Conservation (phyloP, 2,329 filamentous ascomycete species). For the Teratosphaeria epicoccoides region DNA sequence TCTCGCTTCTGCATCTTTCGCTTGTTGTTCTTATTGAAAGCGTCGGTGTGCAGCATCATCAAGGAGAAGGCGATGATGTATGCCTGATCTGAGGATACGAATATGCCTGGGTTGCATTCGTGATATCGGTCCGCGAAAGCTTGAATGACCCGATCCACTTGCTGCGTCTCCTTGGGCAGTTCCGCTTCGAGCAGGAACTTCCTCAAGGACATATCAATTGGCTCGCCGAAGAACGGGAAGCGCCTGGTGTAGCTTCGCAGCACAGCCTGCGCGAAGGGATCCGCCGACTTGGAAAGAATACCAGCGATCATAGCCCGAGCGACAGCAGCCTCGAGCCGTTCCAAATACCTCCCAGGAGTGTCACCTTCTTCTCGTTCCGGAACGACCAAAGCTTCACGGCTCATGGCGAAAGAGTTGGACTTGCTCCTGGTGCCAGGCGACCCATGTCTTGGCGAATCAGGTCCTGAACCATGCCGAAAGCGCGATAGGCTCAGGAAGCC, state of each 20-base stretch:
- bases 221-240: conserved; percentile 91
- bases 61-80: conserved; percentile 97
- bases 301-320: conserved; percentile 75
- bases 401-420: conserved; percentile 70
- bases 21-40: conserved; percentile 99
- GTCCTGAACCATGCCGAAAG: conserved; percentile 71
- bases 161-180: conserved; percentile 91
- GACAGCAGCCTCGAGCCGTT: conserved; percentile 68
- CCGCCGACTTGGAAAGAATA: conserved; percentile 73
- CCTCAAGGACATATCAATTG: conserved; percentile 93
- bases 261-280: conserved; percentile 72
- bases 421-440: conserved; percentile 69
- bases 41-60: conserved; percentile 90
- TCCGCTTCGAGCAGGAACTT: conserved; percentile 96
- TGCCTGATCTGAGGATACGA: conserved; percentile 81
- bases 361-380: conserved; percentile 79
- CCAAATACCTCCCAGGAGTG: conserved; percentile 78
- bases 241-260: conserved; percentile 90
- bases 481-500: conserved; percentile 71
- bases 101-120: conserved; percentile 96
- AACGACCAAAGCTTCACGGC: conserved; percentile 57
- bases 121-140: conserved; percentile 94
- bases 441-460: conserved; percentile 53
- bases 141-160: conserved; percentile 89
- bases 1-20: conserved; percentile 95